Conservation (phyloP, 2,329 filamentous ascomycete species). For the Lachnellula hyalina region DNA sequence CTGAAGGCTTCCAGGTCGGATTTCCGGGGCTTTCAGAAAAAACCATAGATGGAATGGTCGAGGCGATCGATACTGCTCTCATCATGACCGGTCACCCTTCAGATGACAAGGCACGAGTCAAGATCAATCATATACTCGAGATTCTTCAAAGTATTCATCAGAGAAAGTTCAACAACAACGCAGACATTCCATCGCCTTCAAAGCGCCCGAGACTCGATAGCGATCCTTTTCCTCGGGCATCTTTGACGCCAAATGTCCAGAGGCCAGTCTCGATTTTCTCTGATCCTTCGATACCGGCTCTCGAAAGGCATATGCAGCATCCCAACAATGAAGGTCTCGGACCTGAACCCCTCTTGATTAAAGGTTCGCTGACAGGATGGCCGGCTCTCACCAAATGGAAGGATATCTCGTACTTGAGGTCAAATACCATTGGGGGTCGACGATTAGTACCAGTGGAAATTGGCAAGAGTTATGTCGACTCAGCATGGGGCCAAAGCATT, state of each 20-base stretch:
- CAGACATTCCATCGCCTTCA: neutral
- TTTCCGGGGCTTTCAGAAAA: neutral
- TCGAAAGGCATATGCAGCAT: constrained; percentile 55
- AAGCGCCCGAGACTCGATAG: constrained; percentile 21
- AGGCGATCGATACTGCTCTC: constrained; percentile 29
- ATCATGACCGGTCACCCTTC: constrained; percentile 27
- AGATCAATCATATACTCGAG: constrained; percentile 54
- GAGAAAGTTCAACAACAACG: too few species aligned
- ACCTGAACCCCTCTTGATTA: constrained; percentile 64
- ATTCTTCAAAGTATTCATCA: constrained; percentile 52
- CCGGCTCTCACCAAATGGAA: constrained; percentile 73
- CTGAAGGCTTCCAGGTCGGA: neutral
- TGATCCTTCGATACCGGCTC: constrained; percentile 49
- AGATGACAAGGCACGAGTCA: neutral
- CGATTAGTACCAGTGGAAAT: constrained; percentile 82
- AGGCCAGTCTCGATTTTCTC: constrained; percentile 38
- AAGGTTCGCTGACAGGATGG: constrained; percentile 62
- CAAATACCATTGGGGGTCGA: constrained; percentile 67
- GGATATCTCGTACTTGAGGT: constrained; percentile 66
- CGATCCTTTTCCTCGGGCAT: constrained; percentile 16
- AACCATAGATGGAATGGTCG: constrained; percentile 26
- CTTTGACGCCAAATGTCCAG: constrained; percentile 39
- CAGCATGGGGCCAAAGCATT: constrained; percentile 77
- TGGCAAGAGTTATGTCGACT: constrained; percentile 81
- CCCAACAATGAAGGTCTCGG: constrained; percentile 34